These are phyloP conservation scores for Diplogelasinospora grovesii DNA, from an alignment of 495 filamentous ascomycete species.

Conservation along the genomic window DNA sequence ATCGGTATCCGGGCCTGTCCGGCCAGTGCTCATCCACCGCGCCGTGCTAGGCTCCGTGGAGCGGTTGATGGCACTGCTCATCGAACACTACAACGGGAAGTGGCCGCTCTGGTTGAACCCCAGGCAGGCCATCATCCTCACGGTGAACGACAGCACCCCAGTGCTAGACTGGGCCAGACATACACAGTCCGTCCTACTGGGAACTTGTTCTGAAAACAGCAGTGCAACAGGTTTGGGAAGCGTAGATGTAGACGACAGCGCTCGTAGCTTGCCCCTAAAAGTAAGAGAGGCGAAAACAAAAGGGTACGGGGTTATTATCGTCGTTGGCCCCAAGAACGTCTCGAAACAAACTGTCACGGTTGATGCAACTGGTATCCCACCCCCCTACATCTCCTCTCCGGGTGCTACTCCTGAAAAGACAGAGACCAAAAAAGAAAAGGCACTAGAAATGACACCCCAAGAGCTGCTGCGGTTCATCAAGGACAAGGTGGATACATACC, in stretches of 20 bases:
- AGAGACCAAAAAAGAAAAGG: too few species aligned
- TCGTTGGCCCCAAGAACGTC: constrained; percentile 58
- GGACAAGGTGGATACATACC: constrained; percentile 26
- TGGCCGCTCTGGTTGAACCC: constrained; percentile 95
- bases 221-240: constrained; percentile 29
- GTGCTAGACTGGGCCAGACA: constrained; percentile 53
- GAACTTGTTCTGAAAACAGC: constrained; percentile 22
- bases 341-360: constrained; percentile 26
- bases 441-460: constrained; percentile 27
- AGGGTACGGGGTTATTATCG: constrained; percentile 67
- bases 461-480: constrained; percentile 28
- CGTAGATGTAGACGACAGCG: constrained; percentile 66
- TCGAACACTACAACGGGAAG: constrained; percentile 73
- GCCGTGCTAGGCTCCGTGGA: constrained; percentile 85
- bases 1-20: constrained; percentile 46
- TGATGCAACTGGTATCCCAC: constrained; percentile 19
- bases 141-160: constrained; percentile 58
- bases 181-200: constrained; percentile 39
- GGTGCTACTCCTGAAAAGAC: constrained; percentile 8
- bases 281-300: constrained; percentile 63
- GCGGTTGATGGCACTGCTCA: constrained; percentile 77
- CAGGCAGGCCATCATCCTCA: constrained; percentile 69
- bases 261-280: constrained; percentile 59
- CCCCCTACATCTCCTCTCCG: constrained; percentile 1
- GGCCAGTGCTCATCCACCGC: constrained; percentile 81